phyloP scores from a whole-genome alignment of 2,329 filamentous ascomycete species.

The Talaromyces sp. region DNA sequence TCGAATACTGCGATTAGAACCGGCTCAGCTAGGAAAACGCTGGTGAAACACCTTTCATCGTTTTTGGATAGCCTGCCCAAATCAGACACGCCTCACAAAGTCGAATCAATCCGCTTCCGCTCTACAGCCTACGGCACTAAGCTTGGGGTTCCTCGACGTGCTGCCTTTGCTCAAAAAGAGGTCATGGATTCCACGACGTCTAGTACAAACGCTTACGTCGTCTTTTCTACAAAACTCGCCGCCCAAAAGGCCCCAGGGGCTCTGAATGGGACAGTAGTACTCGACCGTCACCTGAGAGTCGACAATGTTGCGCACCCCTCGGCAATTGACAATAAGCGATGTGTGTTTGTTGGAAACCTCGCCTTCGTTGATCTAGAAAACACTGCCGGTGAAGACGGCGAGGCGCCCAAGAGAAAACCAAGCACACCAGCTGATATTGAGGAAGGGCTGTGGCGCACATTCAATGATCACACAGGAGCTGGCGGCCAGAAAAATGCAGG shows the following conservation, averaged over 20 bases:
- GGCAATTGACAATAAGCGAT: constrained; percentile 76
- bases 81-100: constrained; percentile 58
- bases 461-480: constrained; percentile 30
- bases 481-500: constrained; percentile 25
- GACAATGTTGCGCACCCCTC: constrained; percentile 88
- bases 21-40: constrained; percentile 72
- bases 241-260: constrained; percentile 70
- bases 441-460: constrained; percentile 61
- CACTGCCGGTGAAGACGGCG: constrained; percentile 57
- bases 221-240: constrained; percentile 72
- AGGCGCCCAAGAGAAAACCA: constrained; percentile 51
- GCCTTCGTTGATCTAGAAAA: constrained; percentile 94
- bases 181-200: constrained; percentile 88
- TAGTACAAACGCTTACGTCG: constrained; percentile 89
- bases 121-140: constrained; percentile 76
- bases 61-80: constrained; percentile 56
- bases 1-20: constrained; percentile 76
- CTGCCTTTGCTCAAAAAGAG: constrained; percentile 86
- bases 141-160: constrained; percentile 77
- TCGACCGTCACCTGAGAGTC: constrained; percentile 83
- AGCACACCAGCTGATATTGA: constrained; percentile 78
- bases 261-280: constrained; percentile 78
- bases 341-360: constrained; percentile 93
- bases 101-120: constrained; percentile 91
- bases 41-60: constrained; percentile 73